These are phyloP conservation scores for Onygenales sp. DNA, from an alignment of 2,329 filamentous ascomycete genomes.

Conservation along the genomic window DNA sequence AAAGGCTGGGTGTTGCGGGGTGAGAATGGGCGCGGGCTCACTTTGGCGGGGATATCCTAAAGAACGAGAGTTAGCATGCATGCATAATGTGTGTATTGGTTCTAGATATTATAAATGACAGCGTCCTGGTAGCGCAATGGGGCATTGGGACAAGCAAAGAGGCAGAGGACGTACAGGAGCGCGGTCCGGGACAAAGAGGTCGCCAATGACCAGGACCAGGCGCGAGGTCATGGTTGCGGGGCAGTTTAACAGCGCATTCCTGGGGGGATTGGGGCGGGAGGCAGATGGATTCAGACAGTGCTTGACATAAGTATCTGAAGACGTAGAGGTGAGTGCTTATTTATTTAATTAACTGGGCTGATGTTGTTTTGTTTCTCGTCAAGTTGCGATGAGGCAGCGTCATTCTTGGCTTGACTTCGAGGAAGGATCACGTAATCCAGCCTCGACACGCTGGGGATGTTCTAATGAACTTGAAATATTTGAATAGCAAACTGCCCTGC, in stretches of 20 bases:
- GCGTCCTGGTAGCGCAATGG: not conserved
- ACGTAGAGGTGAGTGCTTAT: too few relatives aligned
- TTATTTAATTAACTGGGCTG: too few relatives aligned
- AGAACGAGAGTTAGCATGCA: not conserved
- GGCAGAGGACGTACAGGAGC: constrained; percentile 53
- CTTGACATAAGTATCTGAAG: too few relatives aligned
- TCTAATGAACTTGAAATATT: too few relatives aligned
- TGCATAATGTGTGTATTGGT: constrained; percentile 4
- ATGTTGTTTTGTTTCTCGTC: too few relatives aligned
- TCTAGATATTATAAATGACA: not conserved
- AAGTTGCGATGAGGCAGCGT: too few relatives aligned
- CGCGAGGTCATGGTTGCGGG: constrained; percentile 59
- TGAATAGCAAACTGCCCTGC: too few relatives aligned
- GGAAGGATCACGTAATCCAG: too few relatives aligned
- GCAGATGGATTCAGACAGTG: too few relatives aligned
- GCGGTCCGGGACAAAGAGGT: constrained; percentile 87
- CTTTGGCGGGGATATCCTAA: constrained; percentile 77
- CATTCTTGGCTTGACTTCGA: too few relatives aligned
- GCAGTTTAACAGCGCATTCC: constrained; percentile 1
- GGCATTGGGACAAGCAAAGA: constrained; percentile 9
- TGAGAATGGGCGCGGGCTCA: constrained; percentile 27
- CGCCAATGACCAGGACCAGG: constrained; percentile 82
- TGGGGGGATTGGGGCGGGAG: not conserved
- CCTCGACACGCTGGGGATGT: too few relatives aligned
- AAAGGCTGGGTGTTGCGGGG: not conserved